Percentiles rank a stretch among this genome's conserved stretches.
These are phyloP conservation scores for Stephanodiscus minutulus DNA, from an alignment of 108 stramenopile species.

Conservation along the genomic window DNA sequence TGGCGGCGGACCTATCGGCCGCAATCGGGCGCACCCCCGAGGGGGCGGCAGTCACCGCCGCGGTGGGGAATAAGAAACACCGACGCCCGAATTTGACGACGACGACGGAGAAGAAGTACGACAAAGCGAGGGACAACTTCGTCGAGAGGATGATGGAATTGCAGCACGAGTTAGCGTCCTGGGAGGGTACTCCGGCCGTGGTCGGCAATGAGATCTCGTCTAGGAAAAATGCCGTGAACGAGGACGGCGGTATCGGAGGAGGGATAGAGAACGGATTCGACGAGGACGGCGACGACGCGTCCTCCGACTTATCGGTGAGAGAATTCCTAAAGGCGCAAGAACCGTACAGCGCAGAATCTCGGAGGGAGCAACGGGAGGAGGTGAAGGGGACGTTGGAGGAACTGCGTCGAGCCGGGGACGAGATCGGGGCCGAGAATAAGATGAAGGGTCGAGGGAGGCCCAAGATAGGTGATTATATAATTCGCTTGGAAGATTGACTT, in stretches of 20 bases:
- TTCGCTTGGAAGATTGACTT: neutral
- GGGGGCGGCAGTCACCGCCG: no score
- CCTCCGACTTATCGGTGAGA: constrained; percentile 27
- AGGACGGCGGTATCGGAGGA: neutral
- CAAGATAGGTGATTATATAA: constrained; percentile 25
- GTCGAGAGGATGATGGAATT: constrained; percentile 34
- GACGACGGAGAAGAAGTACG: constrained; percentile 33
- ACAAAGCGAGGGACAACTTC: constrained; percentile 31
- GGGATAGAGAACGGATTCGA: neutral
- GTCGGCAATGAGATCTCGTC: neutral
- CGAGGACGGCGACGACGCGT: constrained; percentile 12
- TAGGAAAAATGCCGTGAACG: neutral
- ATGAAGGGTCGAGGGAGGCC: constrained; percentile 26
- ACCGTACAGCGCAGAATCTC: constrained; percentile 18
- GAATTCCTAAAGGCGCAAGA: constrained; percentile 38
- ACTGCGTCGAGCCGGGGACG: constrained; percentile 27
- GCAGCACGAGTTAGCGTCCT: constrained; percentile 45
- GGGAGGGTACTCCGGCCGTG: constrained; percentile 8
- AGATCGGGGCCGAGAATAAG: neutral
- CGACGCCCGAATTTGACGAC: constrained; percentile 16
- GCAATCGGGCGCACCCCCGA: no score
- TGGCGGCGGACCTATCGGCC: neutral
- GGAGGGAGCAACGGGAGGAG: constrained; percentile 28
- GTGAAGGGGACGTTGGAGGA: constrained; percentile 33
- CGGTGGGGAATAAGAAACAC: constrained; percentile 12